Base-by-base conservation (phyloP, 2,329 filamentous ascomycete species). In the Penicillium freii region DNA sequence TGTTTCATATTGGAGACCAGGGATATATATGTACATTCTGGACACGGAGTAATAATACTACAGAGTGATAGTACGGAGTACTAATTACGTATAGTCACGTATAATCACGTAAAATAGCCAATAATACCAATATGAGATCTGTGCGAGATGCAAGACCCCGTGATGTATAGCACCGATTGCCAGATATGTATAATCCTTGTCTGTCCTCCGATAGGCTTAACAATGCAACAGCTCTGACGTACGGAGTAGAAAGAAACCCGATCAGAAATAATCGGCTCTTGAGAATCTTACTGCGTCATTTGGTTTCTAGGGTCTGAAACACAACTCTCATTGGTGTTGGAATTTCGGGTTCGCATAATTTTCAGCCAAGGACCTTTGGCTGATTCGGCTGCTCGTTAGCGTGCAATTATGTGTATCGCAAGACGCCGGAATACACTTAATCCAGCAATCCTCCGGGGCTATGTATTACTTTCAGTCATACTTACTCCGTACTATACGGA, bases 341-440 rank as follows among this genome's bases (percentile, higher is more conserved):
- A 2, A 29, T 23, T 11, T 17, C 13, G 25, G 38, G 38, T 51
- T 50, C 15, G n/a, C 34, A 6, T 19, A 23, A 23, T 52, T 45
- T 44, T 33, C 29, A 23, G 51, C 51, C 51, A 54, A 34, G 44
- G 34, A 13, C n/a, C 27, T 19, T 49, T 49, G 38, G 45, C 52
- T 42, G 29, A 50, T 36, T 54, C 43, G 51, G 42, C 40, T 45
- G 23, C 23, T 7, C 34, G 29, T 31, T 54, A 54, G 52, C 21
- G 52, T 48, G 29, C 34, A 38, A 46, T 29, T 47, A 29, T 47
- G 36, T 43, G 44, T 50, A 43, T 50, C 29, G 52, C 36, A 13
- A 34, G 31, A 17, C 50, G n/a, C 39, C 17, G 1, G 11, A 31
- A 49, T 40, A 43, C 51, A 54, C 51, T 49, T 5, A 19, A 29